Base-by-base conservation (phyloP, 208 protist genomes). In the Trypanosoma grayi region DNA sequence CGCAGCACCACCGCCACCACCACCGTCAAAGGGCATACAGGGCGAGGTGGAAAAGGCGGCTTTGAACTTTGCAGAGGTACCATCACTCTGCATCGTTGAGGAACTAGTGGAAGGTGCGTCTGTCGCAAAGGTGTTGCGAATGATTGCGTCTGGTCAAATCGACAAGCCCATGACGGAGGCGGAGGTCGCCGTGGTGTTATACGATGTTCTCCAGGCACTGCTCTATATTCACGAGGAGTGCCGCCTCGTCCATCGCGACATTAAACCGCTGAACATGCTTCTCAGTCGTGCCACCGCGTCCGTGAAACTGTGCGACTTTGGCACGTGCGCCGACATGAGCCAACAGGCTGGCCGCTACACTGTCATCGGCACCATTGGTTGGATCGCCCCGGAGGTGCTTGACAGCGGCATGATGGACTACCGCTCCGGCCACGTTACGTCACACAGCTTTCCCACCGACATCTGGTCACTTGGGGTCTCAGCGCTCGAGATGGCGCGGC, bases 151-250 rank as follows among this genome's bases (percentile, higher is more conserved):
- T n/a, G 50, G 45, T 45, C 34, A 64, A 58, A 22, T 37, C 37
- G 20, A 30, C 41, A 44, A 56, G 9, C 58, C 27, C n/a, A 62
- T 94, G 34, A 37, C 34, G 24, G 85, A 94, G 52, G 20, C 40
- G 7, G 57, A 86, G 14, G 80, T 90, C 30, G 76, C 81, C n/a
- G 66, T 65, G 7, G 52, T 89, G n/a, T 57, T 59, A 2, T 77
- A 61, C 55, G 79, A 89, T 50, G 69, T 77, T 10, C 66, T 92
- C 14, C 60, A 65, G 18, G 79, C 72, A 24, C 64, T 97, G 13
- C 46, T 68, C 5, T 94, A 90, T 48, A 64, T 96, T 10, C 90
- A 97, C 60, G 53, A 81, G 16, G 66, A 59, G 4, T 84, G 74
- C 25, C 61, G 51, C 10, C 45, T 74, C 14, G 77, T 79, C 40